Percentiles rank a stretch among this genome's conserved stretches.
These are phyloP conservation scores for Jaltomata sinuosa DNA, from an alignment of 257 asterid species.

Conservation along the genomic window DNA sequence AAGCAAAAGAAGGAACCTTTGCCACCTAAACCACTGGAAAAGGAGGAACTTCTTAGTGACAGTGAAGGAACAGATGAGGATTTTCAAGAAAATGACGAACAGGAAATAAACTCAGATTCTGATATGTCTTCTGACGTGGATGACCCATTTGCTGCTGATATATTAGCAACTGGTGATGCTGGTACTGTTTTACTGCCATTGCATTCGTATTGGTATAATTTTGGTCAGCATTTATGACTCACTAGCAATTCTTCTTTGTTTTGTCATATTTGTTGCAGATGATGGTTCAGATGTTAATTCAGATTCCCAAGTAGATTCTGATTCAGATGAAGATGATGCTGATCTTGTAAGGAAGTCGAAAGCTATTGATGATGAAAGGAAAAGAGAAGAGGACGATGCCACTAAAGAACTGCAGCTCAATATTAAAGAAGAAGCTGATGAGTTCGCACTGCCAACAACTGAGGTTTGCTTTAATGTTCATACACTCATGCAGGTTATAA, in stretches of 20 bases:
- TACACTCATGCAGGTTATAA: no score
- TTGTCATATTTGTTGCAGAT: not conserved
- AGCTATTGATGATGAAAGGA: conserved; percentile 42
- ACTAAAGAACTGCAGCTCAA: conserved; percentile 49
- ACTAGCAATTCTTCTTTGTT: not conserved
- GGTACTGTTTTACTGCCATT: conserved; percentile 25
- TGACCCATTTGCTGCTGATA: conserved; percentile 58
- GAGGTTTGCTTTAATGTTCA: conserved; percentile 37
- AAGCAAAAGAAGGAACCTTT: conserved; percentile 42
- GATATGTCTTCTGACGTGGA: conserved; percentile 67
- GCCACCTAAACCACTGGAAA: conserved; percentile 11
- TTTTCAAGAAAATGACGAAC: conserved; percentile 23
- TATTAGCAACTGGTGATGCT: conserved; percentile 56
- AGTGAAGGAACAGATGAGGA: conserved; percentile 36
- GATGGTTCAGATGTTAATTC: not conserved
- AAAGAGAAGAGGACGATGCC: conserved; percentile 33
- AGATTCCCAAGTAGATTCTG: conserved; percentile 40
- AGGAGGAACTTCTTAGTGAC: conserved; percentile 37
- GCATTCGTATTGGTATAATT: not conserved
- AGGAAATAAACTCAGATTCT: conserved; percentile 36
- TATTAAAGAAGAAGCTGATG: conserved; percentile 56
- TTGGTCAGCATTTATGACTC: not conserved
- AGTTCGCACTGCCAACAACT: conserved; percentile 60
- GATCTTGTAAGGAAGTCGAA: conserved; percentile 39
- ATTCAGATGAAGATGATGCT: conserved; percentile 49